Evolutionary conservation across 306 rosid species (phyloP).

Genomic region (Sicyos edulis): DNA sequence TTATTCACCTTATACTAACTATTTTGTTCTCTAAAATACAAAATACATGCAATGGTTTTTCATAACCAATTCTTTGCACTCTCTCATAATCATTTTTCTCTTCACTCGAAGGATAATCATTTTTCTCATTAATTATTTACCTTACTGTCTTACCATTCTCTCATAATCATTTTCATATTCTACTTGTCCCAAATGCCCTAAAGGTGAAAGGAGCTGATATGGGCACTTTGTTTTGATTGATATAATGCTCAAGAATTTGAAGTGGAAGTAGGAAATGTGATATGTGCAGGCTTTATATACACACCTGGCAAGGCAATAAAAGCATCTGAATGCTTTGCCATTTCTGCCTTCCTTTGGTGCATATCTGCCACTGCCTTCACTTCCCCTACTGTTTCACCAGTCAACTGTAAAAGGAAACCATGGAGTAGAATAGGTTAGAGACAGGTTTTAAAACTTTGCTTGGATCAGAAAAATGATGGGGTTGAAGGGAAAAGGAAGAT

Average conservation of each 20-base stretch:
- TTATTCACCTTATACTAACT: too few relatives aligned
- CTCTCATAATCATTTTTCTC: too few relatives aligned
- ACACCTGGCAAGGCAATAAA: slow-evolving; percentile 95
- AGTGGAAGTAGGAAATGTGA: background rate
- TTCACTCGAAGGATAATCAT: too few relatives aligned
- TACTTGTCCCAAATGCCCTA: too few relatives aligned
- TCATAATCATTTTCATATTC: too few relatives aligned
- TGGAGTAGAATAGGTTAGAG: slow-evolving; percentile 23
- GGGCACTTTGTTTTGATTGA: background rate
- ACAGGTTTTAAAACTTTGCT: slow-evolving; percentile 11
- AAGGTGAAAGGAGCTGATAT: background rate
- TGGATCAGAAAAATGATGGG: slow-evolving; percentile 24
- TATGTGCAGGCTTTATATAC: slow-evolving; percentile 24
- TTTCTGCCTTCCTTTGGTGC: slow-evolving; percentile 99
- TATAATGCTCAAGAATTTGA: background rate
- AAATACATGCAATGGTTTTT: too few relatives aligned
- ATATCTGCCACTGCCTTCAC: slow-evolving; percentile 95
- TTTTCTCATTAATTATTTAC: too few relatives aligned
- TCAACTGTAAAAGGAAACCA: slow-evolving; percentile 46
- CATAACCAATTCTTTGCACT: too few relatives aligned
- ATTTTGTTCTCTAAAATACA: too few relatives aligned
- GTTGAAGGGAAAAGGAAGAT: slow-evolving; percentile 35
- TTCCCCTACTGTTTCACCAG: slow-evolving; percentile 96
- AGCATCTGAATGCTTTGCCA: slow-evolving; percentile 94
- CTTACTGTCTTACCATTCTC: too few relatives aligned